Percentiles rank a stretch among this genome's conserved stretches.
Conservation (phyloP, 257 asterid genomes). For the Solanum piurae region DNA sequence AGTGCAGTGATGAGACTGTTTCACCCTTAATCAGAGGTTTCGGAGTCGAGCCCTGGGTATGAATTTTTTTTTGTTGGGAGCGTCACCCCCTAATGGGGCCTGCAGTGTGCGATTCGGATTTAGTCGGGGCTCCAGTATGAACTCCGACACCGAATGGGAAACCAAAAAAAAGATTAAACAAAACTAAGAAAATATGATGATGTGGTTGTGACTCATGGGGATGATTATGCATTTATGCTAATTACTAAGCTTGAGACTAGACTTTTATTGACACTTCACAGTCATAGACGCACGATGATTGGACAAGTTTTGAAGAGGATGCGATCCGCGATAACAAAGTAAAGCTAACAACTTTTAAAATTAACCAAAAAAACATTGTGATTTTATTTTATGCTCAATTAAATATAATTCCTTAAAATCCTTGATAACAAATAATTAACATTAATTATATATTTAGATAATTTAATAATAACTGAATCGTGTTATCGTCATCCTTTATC, state of each 20-base stretch:
- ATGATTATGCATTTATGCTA: no score
- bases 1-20: no score
- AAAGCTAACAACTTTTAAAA: background rate
- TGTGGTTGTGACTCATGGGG: background rate
- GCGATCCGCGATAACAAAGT: background rate
- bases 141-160: background rate
- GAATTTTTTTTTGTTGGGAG: background rate
- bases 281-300: background rate
- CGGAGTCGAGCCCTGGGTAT: background rate
- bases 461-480: background rate
- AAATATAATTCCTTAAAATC: background rate
- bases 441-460: background rate
- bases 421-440: background rate
- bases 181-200: background rate
- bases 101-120: accelerated
- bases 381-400: background rate
- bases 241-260: background rate
- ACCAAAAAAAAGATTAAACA: no score
- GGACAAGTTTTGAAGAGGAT: background rate
- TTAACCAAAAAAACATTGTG: background rate
- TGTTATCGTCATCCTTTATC: background rate
- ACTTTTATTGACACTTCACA: background rate
- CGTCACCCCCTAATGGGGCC: accelerated
- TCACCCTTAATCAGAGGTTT: background rate
- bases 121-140: no score